Base-by-base conservation (phyloP, 2,329 filamentous ascomycete genomes). In the Chaetomiaceae sp. region DNA sequence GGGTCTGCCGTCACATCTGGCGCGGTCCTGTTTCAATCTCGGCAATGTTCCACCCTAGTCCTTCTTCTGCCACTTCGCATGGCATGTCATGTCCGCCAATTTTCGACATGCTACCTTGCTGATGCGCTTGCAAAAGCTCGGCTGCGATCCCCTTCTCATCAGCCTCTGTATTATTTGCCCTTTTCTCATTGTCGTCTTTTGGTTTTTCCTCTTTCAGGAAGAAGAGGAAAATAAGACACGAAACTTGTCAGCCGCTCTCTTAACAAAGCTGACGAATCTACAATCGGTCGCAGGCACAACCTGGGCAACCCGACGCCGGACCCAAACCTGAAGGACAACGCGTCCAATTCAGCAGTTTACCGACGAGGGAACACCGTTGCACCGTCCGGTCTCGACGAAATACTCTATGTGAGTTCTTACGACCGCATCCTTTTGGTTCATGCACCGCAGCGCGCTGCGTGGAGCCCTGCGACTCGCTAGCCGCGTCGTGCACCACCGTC, bases 11-110 rank as follows among this genome's bases (percentile, higher is more conserved):
- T 47, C 48, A 55, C 45, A 47, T 40, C 53, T 54, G 54, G 56
- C 55, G 49, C 53, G 51, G 56, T 62, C 58, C 60, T 61, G 59
- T 59, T 59, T 62, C 61, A 67, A 65, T 68, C 56, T 67, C 65
- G 64, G 63, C 63, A 65, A 59, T 60, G 62, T 64, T 63, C 60
- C 62, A 63, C 61, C 57, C 62, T 64, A 65, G 55, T 55, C 53
- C 63, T 59, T 59, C 58, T 64, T 65, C 58, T 59, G 62, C n/a
- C n/a, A n/a, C n/a, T n/a, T n/a, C n/a, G 52, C 53, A 62, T 60
- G 60, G 62, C 63, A 63, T 65, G 57, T 63, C 62, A 46, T 60
- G 43, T 56, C 60, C 58, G 57, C 56, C 58, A 57, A 57, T 56
- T 57, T 55, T 29, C 34, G 15, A 14, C 35, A 41, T 54, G 51